Base-by-base conservation (phyloP, 1,284 basidiomycete genomes). In the Pseudozyma hubeiensis region DNA sequence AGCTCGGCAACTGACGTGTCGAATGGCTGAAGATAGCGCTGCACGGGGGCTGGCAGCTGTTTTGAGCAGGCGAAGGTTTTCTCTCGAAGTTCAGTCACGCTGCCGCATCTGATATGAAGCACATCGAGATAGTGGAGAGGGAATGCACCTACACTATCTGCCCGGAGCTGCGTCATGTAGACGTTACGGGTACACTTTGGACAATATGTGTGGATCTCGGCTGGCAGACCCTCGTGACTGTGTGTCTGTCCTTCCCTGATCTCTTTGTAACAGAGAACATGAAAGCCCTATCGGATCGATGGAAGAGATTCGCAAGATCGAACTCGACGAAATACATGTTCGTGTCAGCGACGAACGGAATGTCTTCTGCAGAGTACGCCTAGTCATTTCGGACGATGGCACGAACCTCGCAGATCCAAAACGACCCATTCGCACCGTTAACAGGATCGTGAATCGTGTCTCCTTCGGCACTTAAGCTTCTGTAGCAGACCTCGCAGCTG, bases 351-450 rank as follows among this genome's bases (percentile, higher is more conserved):
- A 43, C 52, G 31, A 33, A n/a, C 5, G 17, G 10, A 10, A 9
- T 33, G 24, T 10, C 39, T n/a, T 16, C 13, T 24, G 13, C 17
- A 29, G 16, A n/a, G 34, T 5, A 29, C 44, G 13, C 6, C 9
- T 29, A 8, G 5, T 6, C 10, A 41, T 3, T 9, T 6, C 35
- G 35, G 13, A 17, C 11, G 29, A 17, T 44, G 29, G 4, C 4
- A 68, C 72, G 45, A 5, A 75, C 72, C 47, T 70, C 57, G n/a
- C 58, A 56, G 11, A 75, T 47, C 67, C 67, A 75, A 34, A 75
- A 71, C 17, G 60, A 43, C 5, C 53, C 37, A 13, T 49, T 34
- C 3, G 5, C 17, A 7, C 17, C 29, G 4, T 10, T 40, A 24
- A 24, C 24, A 24, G 24, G 24, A 24, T 24, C 24, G 24, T 24